phyloP scores from a whole-genome alignment of 2,329 filamentous ascomycete genomes.

The Fusarium fujikuroi region DNA sequence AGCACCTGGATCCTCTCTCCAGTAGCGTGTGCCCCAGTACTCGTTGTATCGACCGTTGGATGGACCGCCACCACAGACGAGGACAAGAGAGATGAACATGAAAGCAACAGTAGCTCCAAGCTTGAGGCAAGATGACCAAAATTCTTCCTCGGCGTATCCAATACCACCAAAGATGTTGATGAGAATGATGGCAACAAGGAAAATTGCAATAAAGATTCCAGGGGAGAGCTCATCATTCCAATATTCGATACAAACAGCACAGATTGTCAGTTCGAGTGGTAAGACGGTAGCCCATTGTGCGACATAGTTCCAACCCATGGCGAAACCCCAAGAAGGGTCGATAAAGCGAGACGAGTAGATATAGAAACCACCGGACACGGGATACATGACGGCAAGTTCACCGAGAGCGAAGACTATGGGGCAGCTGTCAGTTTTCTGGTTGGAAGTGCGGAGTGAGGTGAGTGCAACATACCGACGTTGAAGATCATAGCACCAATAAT shows the following conservation, averaged over 20 bases:
- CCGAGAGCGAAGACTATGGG: constrained; percentile 65
- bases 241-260: constrained; percentile 61
- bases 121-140: constrained; percentile 65
- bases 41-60: constrained; percentile 54
- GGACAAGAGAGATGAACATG: constrained; percentile 69
- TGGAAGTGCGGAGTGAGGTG: neutral
- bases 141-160: constrained; percentile 67
- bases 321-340: constrained; percentile 69
- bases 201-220: constrained; percentile 66
- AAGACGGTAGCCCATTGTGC: constrained; percentile 63
- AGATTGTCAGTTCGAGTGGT: constrained; percentile 63
- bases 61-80: constrained; percentile 68
- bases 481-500: constrained; percentile 71
- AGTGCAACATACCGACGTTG: constrained; percentile 55
- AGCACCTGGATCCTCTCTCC: constrained; percentile 52
- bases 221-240: constrained; percentile 60
- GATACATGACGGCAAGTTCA: constrained; percentile 70
- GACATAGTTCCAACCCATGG: constrained; percentile 59
- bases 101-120: constrained; percentile 67
- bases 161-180: constrained; percentile 67
- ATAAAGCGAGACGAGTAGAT: constrained; percentile 71
- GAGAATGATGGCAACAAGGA: constrained; percentile 60
- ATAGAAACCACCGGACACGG: constrained; percentile 71
- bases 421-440: constrained; percentile 8
- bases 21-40: constrained; percentile 55